Base-by-base conservation (phyloP, 1,139 yeast genomes). In the Casaregolazyma lundiana region DNA sequence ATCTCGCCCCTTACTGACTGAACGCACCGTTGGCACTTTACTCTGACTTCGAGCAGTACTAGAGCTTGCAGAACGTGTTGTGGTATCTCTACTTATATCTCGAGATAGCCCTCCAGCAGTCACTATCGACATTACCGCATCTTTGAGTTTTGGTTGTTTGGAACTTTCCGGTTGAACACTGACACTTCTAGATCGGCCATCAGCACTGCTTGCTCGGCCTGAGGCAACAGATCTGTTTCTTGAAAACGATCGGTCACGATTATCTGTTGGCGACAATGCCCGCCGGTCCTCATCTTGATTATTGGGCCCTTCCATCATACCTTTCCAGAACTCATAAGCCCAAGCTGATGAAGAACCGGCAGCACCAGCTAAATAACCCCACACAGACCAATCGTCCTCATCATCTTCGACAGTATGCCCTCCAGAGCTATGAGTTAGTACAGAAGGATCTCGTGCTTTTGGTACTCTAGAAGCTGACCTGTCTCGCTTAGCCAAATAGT, bases 91-190 rank as follows among this genome's bases (percentile, higher is more conserved):
- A 15, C 32, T 26, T n/a, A 26, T 15, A 11, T 26, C 32, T n/a
- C 32, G 32, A 11, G 16, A n/a, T 15, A 26, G 32, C 15, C 32
- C 32, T 2, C 32, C 32, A 26, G 32, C 15, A 8, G 48, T 50
- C 37, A 57, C 54, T 18, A 57, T 32, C 24, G 50, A 48, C 38
- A 50, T 50, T 51, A 56, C 48, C 19, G 57, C 50, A 38, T 54
- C 54, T 19, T 53, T 49, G 37, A 55, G 48, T 30, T 51, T 34
- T 20, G 36, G 35, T 34, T 47, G 53, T 8, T 51, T 38, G 19
- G 46, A 42, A 15, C n/a, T 15, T 48, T 22, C 24, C 34, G 21
- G 24, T 45, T 48, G 32, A 26, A 15, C 32, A 11, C 32, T 26
- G 15, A 11, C 32, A 26, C 32, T 26, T 11, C 32, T 26, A 7